These are phyloP conservation scores for Neurospora sp. DNA, from an alignment of 2,329 filamentous ascomycete genomes.

Conservation along the genomic window DNA sequence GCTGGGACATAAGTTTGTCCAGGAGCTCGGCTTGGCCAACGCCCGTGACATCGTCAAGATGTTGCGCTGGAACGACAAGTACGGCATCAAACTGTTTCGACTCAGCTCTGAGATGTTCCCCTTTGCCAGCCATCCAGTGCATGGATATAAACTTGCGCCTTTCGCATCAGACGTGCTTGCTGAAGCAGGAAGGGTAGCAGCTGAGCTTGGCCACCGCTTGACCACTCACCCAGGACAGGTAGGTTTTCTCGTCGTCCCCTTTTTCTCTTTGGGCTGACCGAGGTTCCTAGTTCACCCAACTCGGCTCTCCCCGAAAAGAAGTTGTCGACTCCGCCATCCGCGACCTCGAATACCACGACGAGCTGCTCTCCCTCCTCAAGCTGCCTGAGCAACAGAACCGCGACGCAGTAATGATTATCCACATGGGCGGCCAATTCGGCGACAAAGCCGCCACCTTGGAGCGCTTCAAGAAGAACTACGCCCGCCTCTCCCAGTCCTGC, in stretches of 20 bases:
- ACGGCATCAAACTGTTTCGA: conserved; percentile 84
- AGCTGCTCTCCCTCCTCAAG: conserved; percentile 67
- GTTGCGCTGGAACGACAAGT: conserved; percentile 84
- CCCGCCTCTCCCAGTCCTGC: conserved; percentile 54
- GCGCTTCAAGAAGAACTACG: conserved; percentile 69
- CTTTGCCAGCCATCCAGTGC: conserved; percentile 78
- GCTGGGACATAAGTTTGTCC: conserved; percentile 62
- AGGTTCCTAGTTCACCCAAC: conserved; percentile 61
- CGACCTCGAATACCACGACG: conserved; percentile 80
- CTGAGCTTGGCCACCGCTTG: conserved; percentile 69
- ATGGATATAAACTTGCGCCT: conserved; percentile 74
- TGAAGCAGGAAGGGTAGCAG: conserved; percentile 67
- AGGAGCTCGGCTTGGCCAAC: conserved; percentile 71
- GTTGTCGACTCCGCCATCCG: conserved; percentile 70
- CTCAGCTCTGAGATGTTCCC: conserved; percentile 96
- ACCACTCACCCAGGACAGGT: conserved; percentile 79
- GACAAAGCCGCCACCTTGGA: conserved; percentile 72
- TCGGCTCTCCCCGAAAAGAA: conserved; percentile 69
- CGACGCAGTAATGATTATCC: conserved; percentile 88
- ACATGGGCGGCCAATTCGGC: conserved; percentile 86
- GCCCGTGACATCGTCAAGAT: conserved; percentile 76
- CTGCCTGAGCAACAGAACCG: conserved; percentile 68
- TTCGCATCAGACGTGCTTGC: conserved; percentile 73
- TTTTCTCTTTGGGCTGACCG: no score
- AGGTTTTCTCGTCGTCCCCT: no score